Percentiles rank a stretch among this genome's conserved stretches.
phyloP scores from a whole-genome alignment of 306 rosid species.

The Mucuna pruriens region DNA sequence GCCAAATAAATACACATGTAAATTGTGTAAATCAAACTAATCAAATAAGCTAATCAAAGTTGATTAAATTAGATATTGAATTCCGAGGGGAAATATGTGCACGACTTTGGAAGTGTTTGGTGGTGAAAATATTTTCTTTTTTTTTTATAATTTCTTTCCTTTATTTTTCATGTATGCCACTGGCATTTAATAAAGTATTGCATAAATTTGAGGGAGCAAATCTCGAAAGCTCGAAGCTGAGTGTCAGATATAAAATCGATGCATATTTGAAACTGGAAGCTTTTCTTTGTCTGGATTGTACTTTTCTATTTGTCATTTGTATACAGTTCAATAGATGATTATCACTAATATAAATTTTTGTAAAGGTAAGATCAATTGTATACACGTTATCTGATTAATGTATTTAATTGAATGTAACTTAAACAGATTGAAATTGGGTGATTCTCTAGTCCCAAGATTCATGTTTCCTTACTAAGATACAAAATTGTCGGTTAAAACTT shows the following conservation, averaged over 20 bases:
- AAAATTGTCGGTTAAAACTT: background rate
- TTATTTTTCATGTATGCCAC: constrained; percentile 31
- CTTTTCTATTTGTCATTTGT: constrained; percentile 39
- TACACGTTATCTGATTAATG: constrained; percentile 17
- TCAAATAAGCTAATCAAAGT: background rate
- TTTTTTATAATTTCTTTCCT: background rate
- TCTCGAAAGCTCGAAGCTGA: constrained; percentile 46
- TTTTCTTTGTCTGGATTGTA: constrained; percentile 40
- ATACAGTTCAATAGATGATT: constrained; percentile 40
- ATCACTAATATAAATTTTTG: constrained; percentile 40
- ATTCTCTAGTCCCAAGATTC: background rate
- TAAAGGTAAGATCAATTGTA: background rate
- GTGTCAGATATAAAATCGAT: constrained; percentile 57
- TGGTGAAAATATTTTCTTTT: background rate
- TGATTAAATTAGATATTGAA: background rate
- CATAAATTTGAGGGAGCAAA: constrained; percentile 63
- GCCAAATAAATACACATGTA: constrained; percentile 4
- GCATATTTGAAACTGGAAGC: constrained; percentile 51
- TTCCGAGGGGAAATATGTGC: background rate
- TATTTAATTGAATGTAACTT: constrained; percentile 23
- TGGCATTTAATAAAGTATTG: constrained; percentile 65
- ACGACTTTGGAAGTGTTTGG: background rate
- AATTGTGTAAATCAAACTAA: constrained; percentile 2
- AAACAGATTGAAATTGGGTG: background rate
- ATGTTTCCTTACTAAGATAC: background rate